Evolutionary conservation across 2,329 filamentous ascomycete species (phyloP).

Genomic region (Davidsoniella neocaledoniae): DNA sequence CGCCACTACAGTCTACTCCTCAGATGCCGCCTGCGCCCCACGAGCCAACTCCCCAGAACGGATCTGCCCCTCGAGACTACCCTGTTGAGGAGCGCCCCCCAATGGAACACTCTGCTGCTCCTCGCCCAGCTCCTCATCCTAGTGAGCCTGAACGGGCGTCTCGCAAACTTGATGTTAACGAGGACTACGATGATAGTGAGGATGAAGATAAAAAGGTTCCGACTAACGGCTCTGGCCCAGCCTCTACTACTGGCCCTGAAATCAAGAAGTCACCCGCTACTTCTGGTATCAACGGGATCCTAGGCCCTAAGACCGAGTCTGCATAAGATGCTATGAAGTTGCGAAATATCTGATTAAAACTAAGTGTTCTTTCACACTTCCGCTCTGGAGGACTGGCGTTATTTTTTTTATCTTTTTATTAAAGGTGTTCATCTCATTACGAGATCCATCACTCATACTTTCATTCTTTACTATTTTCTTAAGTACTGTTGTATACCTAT

Average conservation of each 20-base stretch:
- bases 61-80: constrained; percentile 34
- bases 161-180: constrained; percentile 90
- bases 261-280: constrained; percentile 33
- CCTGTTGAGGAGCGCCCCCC: constrained; percentile 40
- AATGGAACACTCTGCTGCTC: constrained; percentile 23
- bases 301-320: constrained; percentile 32
- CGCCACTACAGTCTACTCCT: constrained; percentile 45
- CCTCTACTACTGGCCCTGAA: constrained; percentile 31
- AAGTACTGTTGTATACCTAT: constrained; percentile 12
- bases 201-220: constrained; percentile 60
- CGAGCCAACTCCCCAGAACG: constrained; percentile 22
- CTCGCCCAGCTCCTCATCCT: constrained; percentile 19
- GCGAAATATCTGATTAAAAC: constrained; percentile 1
- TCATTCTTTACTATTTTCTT: constrained; percentile 6
- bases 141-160: constrained; percentile 71
- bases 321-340: constrained; percentile 9
- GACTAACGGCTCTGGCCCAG: constrained; percentile 21
- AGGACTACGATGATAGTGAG: constrained; percentile 89
- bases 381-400: not conserved
- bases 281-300: constrained; percentile 31
- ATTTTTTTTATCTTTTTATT: not conserved
- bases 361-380: not conserved
- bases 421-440: not conserved
- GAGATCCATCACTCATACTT: not conserved
- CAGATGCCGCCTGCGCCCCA: constrained; percentile 38